Evolutionary conservation across 2,329 filamentous ascomycete species (phyloP).

Genomic region (Aspergillus uvarum): DNA sequence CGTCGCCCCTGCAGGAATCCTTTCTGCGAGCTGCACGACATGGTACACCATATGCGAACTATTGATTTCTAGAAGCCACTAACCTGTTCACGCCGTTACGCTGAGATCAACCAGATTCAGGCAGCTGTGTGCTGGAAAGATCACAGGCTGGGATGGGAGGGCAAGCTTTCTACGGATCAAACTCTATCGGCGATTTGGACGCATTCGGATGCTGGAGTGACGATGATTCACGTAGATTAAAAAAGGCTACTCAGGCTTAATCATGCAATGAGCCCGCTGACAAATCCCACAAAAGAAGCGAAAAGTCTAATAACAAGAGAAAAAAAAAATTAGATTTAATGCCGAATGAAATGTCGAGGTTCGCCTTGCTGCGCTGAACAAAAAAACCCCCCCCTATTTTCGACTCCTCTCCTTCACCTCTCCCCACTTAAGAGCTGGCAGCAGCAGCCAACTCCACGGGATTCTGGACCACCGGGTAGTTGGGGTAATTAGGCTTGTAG

Average conservation of each 20-base stretch:
- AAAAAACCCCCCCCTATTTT: neutral
- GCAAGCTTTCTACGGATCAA: neutral
- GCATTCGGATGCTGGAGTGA: neutral
- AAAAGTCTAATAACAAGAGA: neutral
- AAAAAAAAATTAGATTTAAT: neutral
- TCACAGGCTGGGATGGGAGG: neutral
- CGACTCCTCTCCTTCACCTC: neutral
- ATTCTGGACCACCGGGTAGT: conserved; percentile 22
- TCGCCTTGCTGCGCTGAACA: neutral
- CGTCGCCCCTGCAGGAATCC: neutral
- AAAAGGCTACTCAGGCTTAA: neutral
- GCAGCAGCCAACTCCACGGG: conserved; percentile 13
- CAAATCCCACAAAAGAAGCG: neutral
- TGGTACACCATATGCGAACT: neutral
- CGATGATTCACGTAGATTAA: neutral
- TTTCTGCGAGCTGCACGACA: neutral
- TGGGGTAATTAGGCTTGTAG: conserved; percentile 19
- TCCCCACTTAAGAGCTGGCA: neutral
- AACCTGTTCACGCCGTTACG: neutral
- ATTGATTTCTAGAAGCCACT: neutral
- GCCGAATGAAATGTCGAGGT: neutral
- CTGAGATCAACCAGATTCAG: too few relatives aligned
- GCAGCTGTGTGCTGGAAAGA: neutral
- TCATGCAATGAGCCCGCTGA: neutral
- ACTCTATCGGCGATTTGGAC: neutral